phyloP scores from a whole-genome alignment of 1,284 basidiomycete genomes.

The Sanguinoderma infundibulare region DNA sequence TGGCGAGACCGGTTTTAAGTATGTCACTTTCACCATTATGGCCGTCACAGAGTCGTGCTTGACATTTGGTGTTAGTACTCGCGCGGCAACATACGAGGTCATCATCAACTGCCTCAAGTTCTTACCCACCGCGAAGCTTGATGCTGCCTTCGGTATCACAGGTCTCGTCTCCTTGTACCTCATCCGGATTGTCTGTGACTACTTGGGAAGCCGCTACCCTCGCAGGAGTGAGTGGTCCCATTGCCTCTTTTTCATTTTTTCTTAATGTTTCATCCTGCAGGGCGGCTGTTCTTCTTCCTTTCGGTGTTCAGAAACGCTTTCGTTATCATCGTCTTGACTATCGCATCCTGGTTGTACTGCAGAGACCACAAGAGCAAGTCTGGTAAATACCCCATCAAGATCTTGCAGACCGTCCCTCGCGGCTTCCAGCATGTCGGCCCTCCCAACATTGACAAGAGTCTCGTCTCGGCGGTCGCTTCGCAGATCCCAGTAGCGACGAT shows the following conservation, averaged over 20 bases:
- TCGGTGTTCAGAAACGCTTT: constrained; percentile 87
- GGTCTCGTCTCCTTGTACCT: constrained; percentile 78
- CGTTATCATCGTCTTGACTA: constrained; percentile 83
- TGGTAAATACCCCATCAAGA: constrained; percentile 84
- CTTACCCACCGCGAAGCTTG: constrained; percentile 71
- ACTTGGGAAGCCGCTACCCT: constrained; percentile 70
- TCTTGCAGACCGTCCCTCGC: constrained; percentile 83
- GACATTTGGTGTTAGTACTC: constrained; percentile 58
- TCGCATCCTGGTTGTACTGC: constrained; percentile 86
- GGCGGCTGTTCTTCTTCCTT: constrained; percentile 89
- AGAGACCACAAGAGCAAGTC: constrained; percentile 59
- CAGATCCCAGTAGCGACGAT: constrained; percentile 94
- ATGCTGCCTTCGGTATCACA: constrained; percentile 90
- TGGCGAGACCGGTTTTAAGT: constrained; percentile 86
- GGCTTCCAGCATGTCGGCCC: constrained; percentile 81
- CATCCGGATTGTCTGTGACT: constrained; percentile 71
- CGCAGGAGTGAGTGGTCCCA: constrained; percentile 49
- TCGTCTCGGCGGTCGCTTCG: constrained; percentile 75
- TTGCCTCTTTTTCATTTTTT: background rate
- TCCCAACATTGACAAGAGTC: constrained; percentile 66
- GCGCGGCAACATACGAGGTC: constrained; percentile 84
- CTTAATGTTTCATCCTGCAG: constrained; percentile 36
- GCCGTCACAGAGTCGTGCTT: background rate
- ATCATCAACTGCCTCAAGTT: constrained; percentile 93
- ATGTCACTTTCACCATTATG: constrained; percentile 35